phyloP scores from a whole-genome alignment of 208 protist species.

The Trypanosoma avium region DNA sequence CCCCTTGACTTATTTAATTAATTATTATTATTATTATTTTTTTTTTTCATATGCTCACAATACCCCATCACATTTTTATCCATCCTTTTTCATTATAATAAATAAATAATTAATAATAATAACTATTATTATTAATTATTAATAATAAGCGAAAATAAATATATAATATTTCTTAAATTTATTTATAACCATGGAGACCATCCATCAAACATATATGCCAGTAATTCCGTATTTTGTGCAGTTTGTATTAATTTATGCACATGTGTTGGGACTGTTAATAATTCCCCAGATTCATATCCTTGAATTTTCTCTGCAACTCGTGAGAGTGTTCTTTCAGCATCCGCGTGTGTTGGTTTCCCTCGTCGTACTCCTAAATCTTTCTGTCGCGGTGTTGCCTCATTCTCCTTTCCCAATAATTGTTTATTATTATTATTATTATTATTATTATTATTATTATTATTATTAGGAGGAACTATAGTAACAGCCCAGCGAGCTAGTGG shows the following conservation, averaged over 20 bases:
- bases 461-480: slow-evolving; percentile 21
- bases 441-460: neutral
- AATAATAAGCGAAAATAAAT: neutral
- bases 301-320: slow-evolving; percentile 88
- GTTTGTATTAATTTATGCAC: slow-evolving; percentile 65
- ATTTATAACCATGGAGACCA: slow-evolving; percentile 85
- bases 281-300: slow-evolving; percentile 70
- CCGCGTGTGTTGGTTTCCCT: slow-evolving; percentile 33
- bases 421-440: slow-evolving; percentile 13
- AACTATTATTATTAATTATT: neutral
- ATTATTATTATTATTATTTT: no score
- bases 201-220: slow-evolving; percentile 73
- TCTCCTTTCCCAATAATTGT: neutral
- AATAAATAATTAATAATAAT: slow-evolving; percentile 6
- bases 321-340: slow-evolving; percentile 76
- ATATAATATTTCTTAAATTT: neutral
- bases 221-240: slow-evolving; percentile 63
- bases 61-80: no score
- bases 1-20: no score
- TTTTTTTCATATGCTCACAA: no score
- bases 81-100: neutral
- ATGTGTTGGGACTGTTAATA: slow-evolving; percentile 57
- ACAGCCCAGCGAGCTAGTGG: slow-evolving; percentile 94
- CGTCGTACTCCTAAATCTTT: slow-evolving; percentile 26
- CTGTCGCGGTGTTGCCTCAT: slow-evolving; percentile 16